Evolutionary conservation across 805 yeast species (phyloP), one percentile per base, ranked within the genome.

Genomic region (Lipomyces chichibuensis): DNA sequence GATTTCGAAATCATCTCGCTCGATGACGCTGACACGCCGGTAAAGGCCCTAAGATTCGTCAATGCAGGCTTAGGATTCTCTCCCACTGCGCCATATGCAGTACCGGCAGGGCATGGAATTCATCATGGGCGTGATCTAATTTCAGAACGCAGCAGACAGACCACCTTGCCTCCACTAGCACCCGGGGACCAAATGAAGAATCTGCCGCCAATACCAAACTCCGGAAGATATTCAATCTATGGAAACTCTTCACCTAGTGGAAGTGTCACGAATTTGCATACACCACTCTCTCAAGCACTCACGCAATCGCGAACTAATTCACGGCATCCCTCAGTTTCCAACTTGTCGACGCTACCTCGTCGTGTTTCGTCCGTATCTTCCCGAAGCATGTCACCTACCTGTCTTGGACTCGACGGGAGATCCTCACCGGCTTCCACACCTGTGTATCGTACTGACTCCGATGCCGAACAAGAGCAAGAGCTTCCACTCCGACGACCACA

Each of bases 1-100:
- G 67, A 63, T 29, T 66, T 66, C 51, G 69, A 66, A 46, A 43
- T 33, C 20, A 64, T 66, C 53, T 63, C 69, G 33, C 67, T 66
- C 20, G 65, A 59, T 23, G 65, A 63, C 43, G 49, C 32, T 8
- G 51, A n/a, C 17, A 23, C 14, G 23, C 57, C 9, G 43, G 35
- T 46, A 13, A 46, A 32, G 17, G 23, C 43, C 49, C 56, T 32
- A n/a, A 20, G 35, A 33, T 32, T 25, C 23, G 32, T 33, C 33
- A 20, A 8, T 2, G 17, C 25, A 7, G 32, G 11, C 29, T 33
- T 59, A 8, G 29, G 46, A 33, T 17, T 11, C n/a, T 58, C 61
- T 14, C 61, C 61, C 9, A 59, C 37, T 59, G 49, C 23, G 23
- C 20, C 59, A 23, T 29, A 56, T 27, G 43, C 46, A 13, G 33